Evolutionary conservation across 345 rosid genomes (phyloP).

Genomic region (Erucastrum elatum): DNA sequence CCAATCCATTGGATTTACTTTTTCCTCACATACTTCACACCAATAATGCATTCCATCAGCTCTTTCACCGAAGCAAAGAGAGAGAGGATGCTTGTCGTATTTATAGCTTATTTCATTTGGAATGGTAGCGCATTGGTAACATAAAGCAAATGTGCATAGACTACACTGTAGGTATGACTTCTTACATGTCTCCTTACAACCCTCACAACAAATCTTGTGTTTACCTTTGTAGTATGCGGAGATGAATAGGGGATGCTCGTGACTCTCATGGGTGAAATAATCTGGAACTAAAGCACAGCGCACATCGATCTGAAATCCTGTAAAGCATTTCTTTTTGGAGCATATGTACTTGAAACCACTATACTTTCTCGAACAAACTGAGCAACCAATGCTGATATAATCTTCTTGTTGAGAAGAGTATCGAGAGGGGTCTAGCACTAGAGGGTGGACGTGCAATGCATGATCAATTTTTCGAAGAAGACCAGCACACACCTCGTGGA

Average conservation of each 20-base stretch:
- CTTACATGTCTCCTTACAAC: not conserved
- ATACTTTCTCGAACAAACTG: not conserved
- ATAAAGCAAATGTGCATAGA: not conserved
- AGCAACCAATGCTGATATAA: not conserved
- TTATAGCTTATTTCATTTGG: not conserved
- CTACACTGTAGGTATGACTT: not conserved
- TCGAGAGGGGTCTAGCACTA: not conserved
- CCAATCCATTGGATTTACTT: not conserved
- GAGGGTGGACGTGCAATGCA: not conserved
- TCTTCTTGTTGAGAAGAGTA: not conserved
- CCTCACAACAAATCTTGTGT: not conserved
- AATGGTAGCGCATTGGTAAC: not conserved
- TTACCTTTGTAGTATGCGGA: not conserved
- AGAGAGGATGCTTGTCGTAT: not conserved
- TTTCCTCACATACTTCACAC: not conserved
- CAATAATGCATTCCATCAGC: not conserved
- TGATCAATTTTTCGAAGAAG: not conserved
- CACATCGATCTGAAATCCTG: not conserved
- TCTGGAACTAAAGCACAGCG: conserved; percentile 3
- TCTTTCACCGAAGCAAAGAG: not conserved
- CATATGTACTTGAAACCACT: not conserved
- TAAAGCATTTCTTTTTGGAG: not conserved
- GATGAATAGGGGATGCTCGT: conserved; percentile 19
- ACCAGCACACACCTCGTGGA: conserved; percentile 30
- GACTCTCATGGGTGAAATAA: not conserved